Percentiles rank a stretch among this genome's conserved stretches.
These are phyloP conservation scores for Coffea humblotiana DNA, from an alignment of 305 asterid genomes.

Conservation along the genomic window DNA sequence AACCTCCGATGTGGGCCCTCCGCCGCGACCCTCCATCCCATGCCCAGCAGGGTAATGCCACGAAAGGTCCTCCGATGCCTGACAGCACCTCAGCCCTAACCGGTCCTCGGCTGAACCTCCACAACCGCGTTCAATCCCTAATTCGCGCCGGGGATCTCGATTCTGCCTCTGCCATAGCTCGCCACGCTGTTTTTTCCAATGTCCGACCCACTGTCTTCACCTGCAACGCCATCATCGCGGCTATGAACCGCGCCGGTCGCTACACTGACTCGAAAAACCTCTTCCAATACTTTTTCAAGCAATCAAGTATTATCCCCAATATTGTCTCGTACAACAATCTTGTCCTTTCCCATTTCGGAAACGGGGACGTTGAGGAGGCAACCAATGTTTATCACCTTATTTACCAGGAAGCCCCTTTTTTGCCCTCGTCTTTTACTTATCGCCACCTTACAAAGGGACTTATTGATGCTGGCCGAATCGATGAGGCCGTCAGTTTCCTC, in stretches of 20 bases:
- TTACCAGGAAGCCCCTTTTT: conserved; percentile 61
- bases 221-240: conserved; percentile 90
- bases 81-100: conserved; percentile 67
- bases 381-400: conserved; percentile 53
- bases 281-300: conserved; percentile 80
- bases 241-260: conserved; percentile 75
- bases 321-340: conserved; percentile 69
- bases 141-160: conserved; percentile 92
- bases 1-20: conserved; percentile 82
- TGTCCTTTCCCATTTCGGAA: conserved; percentile 68
- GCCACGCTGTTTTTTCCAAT: conserved; percentile 66
- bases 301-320: conserved; percentile 65
- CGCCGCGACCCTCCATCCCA: conserved; percentile 53
- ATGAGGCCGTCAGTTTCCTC: conserved; percentile 61
- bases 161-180: conserved; percentile 72
- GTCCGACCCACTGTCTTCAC: conserved; percentile 91
- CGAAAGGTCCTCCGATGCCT: conserved; percentile 56
- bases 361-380: conserved; percentile 70
- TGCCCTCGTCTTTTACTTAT: conserved; percentile 76
- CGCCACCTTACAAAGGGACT: conserved; percentile 87
- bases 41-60: conserved; percentile 15
- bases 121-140: conserved; percentile 92
- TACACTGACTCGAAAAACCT: conserved; percentile 65
- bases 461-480: conserved; percentile 52
- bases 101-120: conserved; percentile 82